These are phyloP conservation scores for Gleditsia sinensis DNA, from an alignment of 306 rosid species.

Conservation along the genomic window DNA sequence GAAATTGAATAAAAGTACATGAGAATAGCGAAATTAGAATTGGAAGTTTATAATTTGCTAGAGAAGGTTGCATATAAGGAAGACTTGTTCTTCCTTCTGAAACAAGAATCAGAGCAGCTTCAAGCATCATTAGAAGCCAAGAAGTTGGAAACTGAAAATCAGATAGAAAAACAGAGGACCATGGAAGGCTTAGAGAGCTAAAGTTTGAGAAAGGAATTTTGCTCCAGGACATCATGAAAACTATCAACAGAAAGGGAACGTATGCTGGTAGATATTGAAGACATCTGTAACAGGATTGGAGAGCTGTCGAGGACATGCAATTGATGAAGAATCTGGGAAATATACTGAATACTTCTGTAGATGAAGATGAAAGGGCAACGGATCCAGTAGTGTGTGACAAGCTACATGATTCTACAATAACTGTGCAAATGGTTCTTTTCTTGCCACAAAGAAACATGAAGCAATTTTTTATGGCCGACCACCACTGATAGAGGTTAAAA, in stretches of 20 bases:
- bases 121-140: slow-evolving; percentile 46
- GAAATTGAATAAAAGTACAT: slow-evolving; percentile 54
- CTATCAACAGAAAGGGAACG: slow-evolving; percentile 47
- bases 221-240: slow-evolving; percentile 43
- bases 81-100: slow-evolving; percentile 40
- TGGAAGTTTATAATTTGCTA: slow-evolving; percentile 32
- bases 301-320: slow-evolving; percentile 45
- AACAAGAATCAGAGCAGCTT: slow-evolving; percentile 46
- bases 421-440: slow-evolving; percentile 33
- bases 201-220: slow-evolving; percentile 43
- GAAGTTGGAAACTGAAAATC: slow-evolving; percentile 46
- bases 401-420: slow-evolving; percentile 39
- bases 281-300: slow-evolving; percentile 39
- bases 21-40: slow-evolving; percentile 39
- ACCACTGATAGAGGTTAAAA: slow-evolving; percentile 63
- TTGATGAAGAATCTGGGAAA: slow-evolving; percentile 48
- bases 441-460: slow-evolving; percentile 41
- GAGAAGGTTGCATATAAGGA: slow-evolving; percentile 39
- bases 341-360: slow-evolving; percentile 35
- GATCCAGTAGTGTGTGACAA: slow-evolving; percentile 30
- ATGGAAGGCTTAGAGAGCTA: slow-evolving; percentile 44
- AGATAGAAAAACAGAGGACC: slow-evolving; percentile 40
- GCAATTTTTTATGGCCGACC: slow-evolving; percentile 45
- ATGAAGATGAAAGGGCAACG: slow-evolving; percentile 39
- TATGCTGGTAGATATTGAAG: slow-evolving; percentile 45